Evolutionary conservation across 345 rosid species (phyloP), one percentile per base, ranked within the genome.

Genomic region (Stellera chamaejasme): DNA sequence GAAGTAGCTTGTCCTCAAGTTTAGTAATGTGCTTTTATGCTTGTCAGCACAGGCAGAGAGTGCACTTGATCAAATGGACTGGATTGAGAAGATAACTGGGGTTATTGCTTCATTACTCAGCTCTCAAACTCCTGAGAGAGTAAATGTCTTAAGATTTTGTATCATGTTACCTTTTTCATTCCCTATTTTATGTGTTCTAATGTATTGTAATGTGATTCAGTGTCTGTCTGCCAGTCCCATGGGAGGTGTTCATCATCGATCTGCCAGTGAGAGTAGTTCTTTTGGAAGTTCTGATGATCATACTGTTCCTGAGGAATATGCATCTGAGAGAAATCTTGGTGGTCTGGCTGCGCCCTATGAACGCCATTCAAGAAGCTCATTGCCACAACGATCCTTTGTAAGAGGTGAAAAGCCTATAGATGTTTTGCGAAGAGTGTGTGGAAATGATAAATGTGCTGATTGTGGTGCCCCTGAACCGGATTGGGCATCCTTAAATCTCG

Each of bases 21-120:
- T 32, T 32, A 32, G 7, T 50, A 58, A 75, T 71, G 65, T 79
- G 73, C 67, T 54, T 67, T 70, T 74, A 52, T 74, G 72, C 79
- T 76, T 73, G 91, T 85, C 87, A 73, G 85, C 79, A 82, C 96
- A 94, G 99, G 97, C 99, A 68, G 99, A 94, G 76, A 94, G 97
- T 67, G 93, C 93, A 32, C 73, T 79, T 27, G 99, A 94, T 76
- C 97, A 90, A 72, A 94, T 79, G 95, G 99, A 90, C 69, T 94
- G 99, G 99, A 85, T 94, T 62, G 97, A 94, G 56, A 94, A 94
- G 76, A 94, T 90, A 71, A 94, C 93, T 2, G 99, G 97, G 65
- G 99, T 94, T 71, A 94, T 94, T 78, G 88, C 99, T 55, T 94
- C 99, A 45, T 78, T 94, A 45, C 96, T 90, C 53, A 94, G 97